Evolutionary conservation across 202 grass and related monocot species (phyloP).

Genomic region (Elaeis oleifera): DNA sequence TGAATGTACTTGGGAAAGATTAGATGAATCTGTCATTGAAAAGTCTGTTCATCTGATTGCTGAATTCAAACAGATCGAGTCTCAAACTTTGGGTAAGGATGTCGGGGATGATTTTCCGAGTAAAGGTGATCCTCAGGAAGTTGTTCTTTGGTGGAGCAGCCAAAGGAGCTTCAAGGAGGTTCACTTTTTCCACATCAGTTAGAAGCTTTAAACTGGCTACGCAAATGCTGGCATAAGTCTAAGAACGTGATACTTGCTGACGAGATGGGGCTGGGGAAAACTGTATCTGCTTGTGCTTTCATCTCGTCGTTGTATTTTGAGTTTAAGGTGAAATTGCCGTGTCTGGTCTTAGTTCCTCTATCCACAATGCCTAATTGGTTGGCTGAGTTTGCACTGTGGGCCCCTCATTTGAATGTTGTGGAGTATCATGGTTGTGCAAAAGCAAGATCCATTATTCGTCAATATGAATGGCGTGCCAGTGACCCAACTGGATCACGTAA

Average conservation of each 20-base stretch:
- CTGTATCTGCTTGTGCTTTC: slow-evolving; percentile 87
- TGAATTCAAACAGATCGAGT: slow-evolving; percentile 62
- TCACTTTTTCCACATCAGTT: slow-evolving; percentile 88
- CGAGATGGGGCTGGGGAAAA: slow-evolving; percentile 99
- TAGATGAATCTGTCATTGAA: slow-evolving; percentile 75
- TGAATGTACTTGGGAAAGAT: slow-evolving; percentile 96
- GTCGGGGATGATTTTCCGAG: slow-evolving; percentile 20
- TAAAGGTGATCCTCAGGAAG: slow-evolving; percentile 46
- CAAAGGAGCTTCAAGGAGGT: slow-evolving; percentile 80
- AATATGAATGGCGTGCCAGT: slow-evolving; percentile 89
- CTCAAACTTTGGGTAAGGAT: slow-evolving; percentile 63
- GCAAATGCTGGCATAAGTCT: slow-evolving; percentile 86
- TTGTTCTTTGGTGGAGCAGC: slow-evolving; percentile 69
- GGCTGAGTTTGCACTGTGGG: slow-evolving; percentile 91
- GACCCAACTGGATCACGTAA: slow-evolving; percentile 41
- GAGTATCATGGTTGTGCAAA: slow-evolving; percentile 97
- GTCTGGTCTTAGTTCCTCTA: slow-evolving; percentile 84
- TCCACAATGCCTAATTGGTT: slow-evolving; percentile 99
- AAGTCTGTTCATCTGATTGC: slow-evolving; percentile 66
- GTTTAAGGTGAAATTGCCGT: slow-evolving; percentile 74
- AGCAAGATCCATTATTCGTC: slow-evolving; percentile 83
- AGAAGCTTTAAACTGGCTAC: slow-evolving; percentile 95
- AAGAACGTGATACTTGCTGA: slow-evolving; percentile 99
- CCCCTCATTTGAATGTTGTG: slow-evolving; percentile 95
- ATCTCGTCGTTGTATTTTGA: slow-evolving; percentile 83